Evolutionary conservation across 2,329 filamentous ascomycete species (phyloP), one percentile per base, ranked within the genome.

Genomic region (Aspergillus sp.): DNA sequence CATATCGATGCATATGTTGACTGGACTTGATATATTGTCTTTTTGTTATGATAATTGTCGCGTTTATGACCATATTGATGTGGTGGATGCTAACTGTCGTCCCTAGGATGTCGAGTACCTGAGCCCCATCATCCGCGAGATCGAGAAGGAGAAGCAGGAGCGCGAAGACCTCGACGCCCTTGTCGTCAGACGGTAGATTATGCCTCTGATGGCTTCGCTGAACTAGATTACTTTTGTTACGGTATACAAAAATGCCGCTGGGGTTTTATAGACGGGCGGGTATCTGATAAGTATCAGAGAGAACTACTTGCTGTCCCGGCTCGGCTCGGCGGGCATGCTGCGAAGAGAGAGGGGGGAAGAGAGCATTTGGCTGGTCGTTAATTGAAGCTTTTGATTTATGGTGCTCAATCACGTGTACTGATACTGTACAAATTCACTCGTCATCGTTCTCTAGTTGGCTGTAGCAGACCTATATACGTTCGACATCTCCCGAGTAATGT

Each of bases 91-190:
- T 62, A 28, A 61, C 59, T 39, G 58, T 56, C 30, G 5, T 28
- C 43, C 32, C 30, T 57, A 91, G 88, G 89, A 91, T 70, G 72
- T 80, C 61, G 81, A 82, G 70, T 91, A 91, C 76, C 82, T 91
- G 54, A 82, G 82, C 69, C 84, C 85, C 39, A 85, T 90, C 75
- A 90, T 91, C 76, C 79, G 82, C 67, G 86, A 89, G 76, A 85
- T 91, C 70, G 87, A 90, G 79, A 80, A 82, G 58, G 88, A 90
- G 80, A 76, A 80, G 68, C 84, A 83, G 72, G 89, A 91, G 79
- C 85, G 88, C 67, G 81, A 83, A 67, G 88, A 91, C 72, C 79
- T 91, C 69, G 89, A 91, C 76, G 81, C 84, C 66, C 83, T 91
- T 81, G 79, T 85, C 63, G 79, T 90, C 69, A 82, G 78, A 73